Evolutionary conservation across 192 early-diverging fungal species (phyloP).

Genomic region (Coemansia furcata): DNA sequence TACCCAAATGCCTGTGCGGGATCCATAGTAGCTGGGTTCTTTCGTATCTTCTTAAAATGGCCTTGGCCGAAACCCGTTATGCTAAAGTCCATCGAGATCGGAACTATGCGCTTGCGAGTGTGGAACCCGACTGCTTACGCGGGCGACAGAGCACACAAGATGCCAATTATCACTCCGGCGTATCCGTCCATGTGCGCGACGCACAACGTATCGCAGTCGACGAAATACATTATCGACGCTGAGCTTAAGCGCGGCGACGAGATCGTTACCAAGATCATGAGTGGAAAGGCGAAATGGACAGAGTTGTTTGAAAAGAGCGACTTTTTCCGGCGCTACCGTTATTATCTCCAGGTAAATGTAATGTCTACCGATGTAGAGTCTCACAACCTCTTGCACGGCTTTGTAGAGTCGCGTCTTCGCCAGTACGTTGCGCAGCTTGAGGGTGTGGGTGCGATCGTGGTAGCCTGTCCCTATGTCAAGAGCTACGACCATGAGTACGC

Average conservation of each 20-base stretch:
- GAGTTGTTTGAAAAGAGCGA: conserved; percentile 85
- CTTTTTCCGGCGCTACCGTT: conserved; percentile 83
- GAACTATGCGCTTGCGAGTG: conserved; percentile 80
- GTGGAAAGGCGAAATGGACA: conserved; percentile 71
- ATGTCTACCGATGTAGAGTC: conserved; percentile 69
- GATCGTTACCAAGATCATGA: conserved; percentile 75
- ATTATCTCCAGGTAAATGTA: conserved; percentile 89
- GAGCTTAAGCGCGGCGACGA: conserved; percentile 83
- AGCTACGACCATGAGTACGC: conserved; percentile 69
- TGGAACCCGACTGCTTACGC: conserved; percentile 95
- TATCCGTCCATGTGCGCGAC: conserved; percentile 99
- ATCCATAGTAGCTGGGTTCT: conserved; percentile 84
- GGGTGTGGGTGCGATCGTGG: conserved; percentile 60
- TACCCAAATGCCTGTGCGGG: conserved; percentile 93
- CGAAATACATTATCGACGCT: conserved; percentile 73
- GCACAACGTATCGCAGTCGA: conserved; percentile 91
- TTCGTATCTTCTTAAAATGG: conserved; percentile 85
- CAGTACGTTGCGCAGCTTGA: conserved; percentile 87
- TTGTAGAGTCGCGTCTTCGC: conserved; percentile 89
- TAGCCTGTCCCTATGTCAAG: conserved; percentile 91
- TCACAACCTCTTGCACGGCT: conserved; percentile 80
- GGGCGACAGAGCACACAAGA: conserved; percentile 75
- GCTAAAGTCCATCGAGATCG: conserved; percentile 83
- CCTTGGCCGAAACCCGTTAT: conserved; percentile 93
- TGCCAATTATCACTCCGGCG: conserved; percentile 99